Base-by-base conservation (phyloP, 495 filamentous ascomycete genomes). In the Trichoderma erinaceum region DNA sequence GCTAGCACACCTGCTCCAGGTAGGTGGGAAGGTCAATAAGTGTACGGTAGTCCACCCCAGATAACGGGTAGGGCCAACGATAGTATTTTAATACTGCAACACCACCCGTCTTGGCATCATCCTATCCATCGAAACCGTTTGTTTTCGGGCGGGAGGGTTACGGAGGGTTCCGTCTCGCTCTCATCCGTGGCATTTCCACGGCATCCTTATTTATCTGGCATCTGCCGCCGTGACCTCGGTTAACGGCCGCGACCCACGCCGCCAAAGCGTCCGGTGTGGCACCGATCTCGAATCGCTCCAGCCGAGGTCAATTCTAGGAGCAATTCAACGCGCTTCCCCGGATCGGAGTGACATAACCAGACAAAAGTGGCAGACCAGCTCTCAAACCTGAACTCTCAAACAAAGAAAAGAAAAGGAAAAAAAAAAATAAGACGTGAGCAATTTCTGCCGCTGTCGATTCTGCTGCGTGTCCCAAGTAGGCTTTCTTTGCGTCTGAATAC, bases 261-360 rank as follows among this genome's bases (percentile, higher is more conserved):
- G n/a, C 18, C 16, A 23, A 21, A 21, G 48, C 35, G 4, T 52
- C 10, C 48, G 18, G 48, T 11, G 21, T 52, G 18, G 25, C 23
- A 3, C 11, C 11, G 12, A 13, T 32, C 25, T 3, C 16, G n/a
- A 32, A 61, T 61, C 56, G 44, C 56, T 16, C 23, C 10, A 61
- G 56, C 56, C 56, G 56, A 61, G 56, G 56, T 61, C 56, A 29
- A 52, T 52, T 38, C 35, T 38, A 38, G 44, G 5, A 48, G 10
- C 56, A 61, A 32, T 61, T n/a, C n/a, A 15, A 48, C 56, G 56
- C 21, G 44, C 18, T 21, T 21, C 29, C 56, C 56, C 29, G 56
- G 29, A 61, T 25, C 56, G 56, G 56, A 61, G 56, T 61, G 56
- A 61, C 56, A 61, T 61, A 61, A 32, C 56, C 27, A 27, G 10